Base-by-base conservation (phyloP, 305 asterid species). In the Ajuga reptans region DNA sequence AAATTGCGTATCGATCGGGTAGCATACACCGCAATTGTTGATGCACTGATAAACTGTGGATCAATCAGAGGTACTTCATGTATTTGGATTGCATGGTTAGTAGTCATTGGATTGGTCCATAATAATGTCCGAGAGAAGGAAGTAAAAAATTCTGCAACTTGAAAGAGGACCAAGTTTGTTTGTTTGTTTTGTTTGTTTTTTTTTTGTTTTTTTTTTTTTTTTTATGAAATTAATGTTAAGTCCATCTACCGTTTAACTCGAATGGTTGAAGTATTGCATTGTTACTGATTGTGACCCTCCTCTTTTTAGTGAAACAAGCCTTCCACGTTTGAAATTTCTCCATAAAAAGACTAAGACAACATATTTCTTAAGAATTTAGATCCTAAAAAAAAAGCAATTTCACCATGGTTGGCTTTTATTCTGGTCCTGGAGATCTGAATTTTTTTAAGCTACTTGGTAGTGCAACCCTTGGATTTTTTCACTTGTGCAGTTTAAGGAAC, bases 41-140 rank as follows among this genome's bases (percentile, higher is more conserved):
- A 87, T 66, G 87, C 90, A 16, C 75, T 87, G 49, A 82, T 87
- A 51, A 82, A 76, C 34, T 87, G 88, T 71, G 93, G 87, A 59
- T 83, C 86, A 68, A 73, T 81, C 9, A 78, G 77, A 78, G 93
- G 93, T 87, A 81, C 17, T 69, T 68, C 27, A 39, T 61, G 21
- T 76, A 0, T 39, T 68, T 49, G 41, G 77, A 71, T 63, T 69
- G 58, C 53, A 41, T 51, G 47, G 36, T 65, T 49, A 31, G 27
- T 57, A 55, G 21, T 31, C 59, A 47, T 54, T 61, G 54, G 58
- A 68, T 50, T 71, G 52, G 27, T 47, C 74, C 45, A 45, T 37
- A 51, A 6, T 64, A 37, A 58, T 27, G 39, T 60, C 68, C 41
- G 11, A 29, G 10, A 53, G 64, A 45, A 43, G 56, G 41, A 37